Evolutionary conservation across 768 basidiomycete species (phyloP).

Genomic region (Fomitopsis serialis): DNA sequence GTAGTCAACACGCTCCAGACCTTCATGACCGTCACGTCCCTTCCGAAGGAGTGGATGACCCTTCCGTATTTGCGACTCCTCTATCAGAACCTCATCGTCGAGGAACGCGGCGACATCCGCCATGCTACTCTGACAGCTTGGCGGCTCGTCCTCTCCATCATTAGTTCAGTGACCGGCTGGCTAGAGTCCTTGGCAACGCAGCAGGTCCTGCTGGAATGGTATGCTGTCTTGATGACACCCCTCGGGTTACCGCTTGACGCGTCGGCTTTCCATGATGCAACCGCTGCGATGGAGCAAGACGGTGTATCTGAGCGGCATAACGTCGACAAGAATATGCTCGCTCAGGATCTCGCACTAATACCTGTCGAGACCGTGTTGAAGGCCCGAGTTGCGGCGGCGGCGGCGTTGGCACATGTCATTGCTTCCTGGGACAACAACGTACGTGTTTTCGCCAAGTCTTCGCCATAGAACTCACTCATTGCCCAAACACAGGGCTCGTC

Average conservation of each 20-base stretch:
- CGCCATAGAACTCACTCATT: neutral
- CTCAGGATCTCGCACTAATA: conserved; percentile 84
- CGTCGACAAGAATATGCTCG: conserved; percentile 93
- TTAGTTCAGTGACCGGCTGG: conserved; percentile 40
- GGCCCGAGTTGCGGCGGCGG: conserved; percentile 74
- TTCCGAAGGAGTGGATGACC: conserved; percentile 78
- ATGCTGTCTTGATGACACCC: conserved; percentile 83
- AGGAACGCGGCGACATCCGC: conserved; percentile 85
- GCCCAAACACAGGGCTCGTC: conserved; percentile 23
- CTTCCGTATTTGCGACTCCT: conserved; percentile 75
- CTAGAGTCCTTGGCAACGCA: conserved; percentile 52
- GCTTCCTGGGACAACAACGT: conserved; percentile 63
- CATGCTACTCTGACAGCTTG: conserved; percentile 68
- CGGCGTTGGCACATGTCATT: conserved; percentile 68
- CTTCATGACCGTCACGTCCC: conserved; percentile 73
- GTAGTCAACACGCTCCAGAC: conserved; percentile 86
- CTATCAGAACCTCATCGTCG: conserved; percentile 90
- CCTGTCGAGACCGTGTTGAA: conserved; percentile 70
- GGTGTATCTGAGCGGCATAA: conserved; percentile 69
- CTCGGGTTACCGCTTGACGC: conserved; percentile 75
- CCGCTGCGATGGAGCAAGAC: conserved; percentile 39
- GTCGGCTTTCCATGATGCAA: conserved; percentile 61
- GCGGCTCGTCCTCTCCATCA: conserved; percentile 59
- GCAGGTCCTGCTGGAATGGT: conserved; percentile 75
- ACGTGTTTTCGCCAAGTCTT: conserved; percentile 14